Evolutionary conservation across 2,329 filamentous ascomycete species (phyloP), one percentile per base, ranked within the genome.

Genomic region (Pseudogymnoascus sp.): DNA sequence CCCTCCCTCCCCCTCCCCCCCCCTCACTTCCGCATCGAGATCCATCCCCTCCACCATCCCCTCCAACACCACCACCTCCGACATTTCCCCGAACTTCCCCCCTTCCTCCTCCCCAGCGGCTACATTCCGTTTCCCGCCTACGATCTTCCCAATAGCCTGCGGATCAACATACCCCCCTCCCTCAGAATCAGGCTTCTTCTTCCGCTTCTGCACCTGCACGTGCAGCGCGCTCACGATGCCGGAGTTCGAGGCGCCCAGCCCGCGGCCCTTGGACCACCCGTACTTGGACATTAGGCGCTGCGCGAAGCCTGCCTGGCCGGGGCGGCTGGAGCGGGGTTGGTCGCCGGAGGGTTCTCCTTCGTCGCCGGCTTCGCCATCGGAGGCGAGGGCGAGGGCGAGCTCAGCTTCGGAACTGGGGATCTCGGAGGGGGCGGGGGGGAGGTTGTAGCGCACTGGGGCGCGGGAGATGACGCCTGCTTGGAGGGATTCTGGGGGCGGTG

Each of bases 231-330:
- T 90, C 62, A 91, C 82, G 70, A 99, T 97, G 65, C 95, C 95
- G 23, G 87, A 86, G 33, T 86, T 86, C 66, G 87, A 84, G 15
- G 91, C 92, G 68, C 95, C 95, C 3, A 99, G 84, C 19, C 95
- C 95, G 66, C 88, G 83, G 23, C 95, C 95, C 71, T 93, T 88
- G 36, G 87, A 88, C 90, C 93, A 97, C 63, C 95, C 95, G 77
- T 96, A 95, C 74, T 97, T 97, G 66, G 86, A 84, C 86, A 99
- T 91, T 63, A 97, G 83, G 35, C 92, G 88, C 68, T 92, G 85
- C 0, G 91, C 95, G 74, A 96, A 96, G 61, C 88, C 90, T 67
- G 87, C 84, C 74, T 96, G 90, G 15, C 91, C 91, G 0, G 92
- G 91, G 2, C 87, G 85, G 64, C 79, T 84, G 44, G 87, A 87